A percentile compares a stretch with the other conserved stretches of the same genome.
These are phyloP conservation scores for Radiomyces spectabilis DNA, from an alignment of 192 early-diverging fungal species.

Conservation along the genomic window DNA sequence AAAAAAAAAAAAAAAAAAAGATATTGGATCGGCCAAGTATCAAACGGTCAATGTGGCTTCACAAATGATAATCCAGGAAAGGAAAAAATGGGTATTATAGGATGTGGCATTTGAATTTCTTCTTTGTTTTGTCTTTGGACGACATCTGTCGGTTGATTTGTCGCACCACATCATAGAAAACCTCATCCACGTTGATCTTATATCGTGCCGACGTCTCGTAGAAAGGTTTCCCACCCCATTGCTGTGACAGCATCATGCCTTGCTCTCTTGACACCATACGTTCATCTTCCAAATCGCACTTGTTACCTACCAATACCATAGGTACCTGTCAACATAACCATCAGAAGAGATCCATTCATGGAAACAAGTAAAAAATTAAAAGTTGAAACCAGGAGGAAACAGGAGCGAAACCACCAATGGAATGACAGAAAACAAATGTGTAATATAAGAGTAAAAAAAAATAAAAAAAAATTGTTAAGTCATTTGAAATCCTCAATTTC, in stretches of 20 bases:
- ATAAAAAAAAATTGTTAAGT: too few species aligned
- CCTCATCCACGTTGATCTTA: slow-evolving; percentile 86
- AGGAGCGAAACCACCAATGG: too few species aligned
- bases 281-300: slow-evolving; percentile 81
- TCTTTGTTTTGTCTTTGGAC: slow-evolving; percentile 42
- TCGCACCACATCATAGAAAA: slow-evolving; percentile 86
- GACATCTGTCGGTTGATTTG: slow-evolving; percentile 82
- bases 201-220: slow-evolving; percentile 84
- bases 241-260: slow-evolving; percentile 56
- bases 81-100: slow-evolving; percentile 7
- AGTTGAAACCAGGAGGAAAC: too few species aligned
- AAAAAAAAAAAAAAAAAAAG: too few species aligned
- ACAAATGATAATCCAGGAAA: too few species aligned
- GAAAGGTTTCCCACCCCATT: slow-evolving; percentile 63
- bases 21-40: too few species aligned
- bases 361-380: too few species aligned
- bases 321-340: slow-evolving; percentile 62
- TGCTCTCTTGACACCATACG: slow-evolving; percentile 61
- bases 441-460: too few species aligned
- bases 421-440: too few species aligned
- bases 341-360: too few species aligned
- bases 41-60: too few species aligned
- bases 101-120: slow-evolving; percentile 27
- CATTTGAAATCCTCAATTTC: too few species aligned
- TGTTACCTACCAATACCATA: slow-evolving; percentile 88